Conservation (phyloP, 192 early-diverging fungal species). For the Powellomyces hirtus region DNA sequence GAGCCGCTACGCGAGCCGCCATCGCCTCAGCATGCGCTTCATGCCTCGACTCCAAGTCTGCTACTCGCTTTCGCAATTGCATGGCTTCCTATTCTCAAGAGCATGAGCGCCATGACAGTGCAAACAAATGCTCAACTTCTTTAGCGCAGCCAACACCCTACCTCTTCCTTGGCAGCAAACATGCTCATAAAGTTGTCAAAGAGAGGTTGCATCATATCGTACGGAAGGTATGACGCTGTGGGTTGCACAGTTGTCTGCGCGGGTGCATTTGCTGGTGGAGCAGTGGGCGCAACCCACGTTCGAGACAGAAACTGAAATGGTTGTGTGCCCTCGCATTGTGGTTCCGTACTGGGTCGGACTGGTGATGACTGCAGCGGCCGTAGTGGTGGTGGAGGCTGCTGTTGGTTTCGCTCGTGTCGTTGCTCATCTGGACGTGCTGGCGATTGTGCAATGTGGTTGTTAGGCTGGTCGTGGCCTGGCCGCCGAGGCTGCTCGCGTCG, state of each 20-base stretch:
- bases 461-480: too few relatives aligned
- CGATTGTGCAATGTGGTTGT: too few relatives aligned
- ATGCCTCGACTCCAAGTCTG: neutral
- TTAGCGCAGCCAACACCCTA: neutral
- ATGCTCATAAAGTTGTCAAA: slow-evolving; percentile 22
- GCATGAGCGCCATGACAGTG: too few relatives aligned
- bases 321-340: too few relatives aligned
- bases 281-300: slow-evolving; percentile 24
- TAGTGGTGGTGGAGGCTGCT: too few relatives aligned
- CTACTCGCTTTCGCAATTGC: neutral
- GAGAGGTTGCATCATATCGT: neutral
- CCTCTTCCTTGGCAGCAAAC: slow-evolving; percentile 24
- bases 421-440: too few relatives aligned
- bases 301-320: slow-evolving; percentile 9
- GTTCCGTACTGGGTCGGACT: too few relatives aligned
- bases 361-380: too few relatives aligned
- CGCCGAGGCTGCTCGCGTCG: too few relatives aligned
- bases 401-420: too few relatives aligned
- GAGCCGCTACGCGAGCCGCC: neutral
- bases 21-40: neutral
- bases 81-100: too few relatives aligned
- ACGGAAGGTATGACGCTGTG: neutral
- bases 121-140: neutral
- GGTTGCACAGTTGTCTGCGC: neutral
- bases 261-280: slow-evolving; percentile 16